phyloP scores from a whole-genome alignment of 208 protist species.

The Acanthamoeba divionensis region DNA sequence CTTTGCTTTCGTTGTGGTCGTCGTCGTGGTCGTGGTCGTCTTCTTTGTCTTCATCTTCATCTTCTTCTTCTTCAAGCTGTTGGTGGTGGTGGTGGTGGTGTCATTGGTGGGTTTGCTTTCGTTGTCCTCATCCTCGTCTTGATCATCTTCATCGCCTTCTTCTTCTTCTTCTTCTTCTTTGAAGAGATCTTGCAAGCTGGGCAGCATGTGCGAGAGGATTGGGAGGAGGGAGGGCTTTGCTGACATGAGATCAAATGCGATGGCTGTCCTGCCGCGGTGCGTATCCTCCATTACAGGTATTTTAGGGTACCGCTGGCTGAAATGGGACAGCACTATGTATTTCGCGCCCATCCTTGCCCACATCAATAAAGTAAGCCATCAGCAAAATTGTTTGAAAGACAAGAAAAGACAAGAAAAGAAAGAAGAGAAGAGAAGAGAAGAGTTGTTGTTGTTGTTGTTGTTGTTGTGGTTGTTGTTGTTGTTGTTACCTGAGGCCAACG shows the following conservation, averaged over 20 bases:
- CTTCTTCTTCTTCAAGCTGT: too few relatives aligned
- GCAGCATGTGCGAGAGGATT: neutral
- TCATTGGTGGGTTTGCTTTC: too few relatives aligned
- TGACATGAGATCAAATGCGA: constrained; percentile 65
- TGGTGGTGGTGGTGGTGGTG: too few relatives aligned
- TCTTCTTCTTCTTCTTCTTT: neutral
- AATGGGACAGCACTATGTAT: constrained; percentile 68
- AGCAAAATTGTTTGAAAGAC: neutral
- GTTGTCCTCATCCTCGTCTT: neutral
- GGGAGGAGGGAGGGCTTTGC: neutral
- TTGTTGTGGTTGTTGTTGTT: neutral
- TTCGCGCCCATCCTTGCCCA: constrained; percentile 59
- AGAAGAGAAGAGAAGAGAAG: neutral
- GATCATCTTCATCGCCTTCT: neutral
- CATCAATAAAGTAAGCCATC: neutral
- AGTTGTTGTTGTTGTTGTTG: neutral
- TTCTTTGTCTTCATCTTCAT: too few relatives aligned
- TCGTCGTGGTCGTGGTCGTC: too few relatives aligned
- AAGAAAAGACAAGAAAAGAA: neutral
- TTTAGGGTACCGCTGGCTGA: constrained; percentile 78
- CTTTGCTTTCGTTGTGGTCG: too few relatives aligned
- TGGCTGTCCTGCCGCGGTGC: neutral
- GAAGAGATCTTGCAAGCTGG: neutral
- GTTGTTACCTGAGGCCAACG: constrained; percentile 29
- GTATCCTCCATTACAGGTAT: constrained; percentile 13